Evolutionary conservation across 768 basidiomycete species (phyloP).

Genomic region (Termitomyces sp.): DNA sequence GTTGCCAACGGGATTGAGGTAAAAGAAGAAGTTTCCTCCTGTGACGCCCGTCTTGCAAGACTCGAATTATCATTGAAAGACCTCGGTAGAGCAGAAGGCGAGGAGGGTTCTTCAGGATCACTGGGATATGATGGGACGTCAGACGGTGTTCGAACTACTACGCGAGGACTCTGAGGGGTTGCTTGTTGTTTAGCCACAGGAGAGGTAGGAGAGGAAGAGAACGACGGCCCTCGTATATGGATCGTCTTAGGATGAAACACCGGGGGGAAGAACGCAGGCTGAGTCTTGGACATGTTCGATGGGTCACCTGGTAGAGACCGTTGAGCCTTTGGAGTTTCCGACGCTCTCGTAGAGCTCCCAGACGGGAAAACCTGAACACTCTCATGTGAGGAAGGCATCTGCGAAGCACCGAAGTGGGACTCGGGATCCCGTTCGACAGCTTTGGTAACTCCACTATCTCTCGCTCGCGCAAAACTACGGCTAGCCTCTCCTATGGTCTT

Average conservation of each 20-base stretch:
- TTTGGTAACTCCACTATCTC: conserved; percentile 22
- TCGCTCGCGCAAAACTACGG: conserved; percentile 22
- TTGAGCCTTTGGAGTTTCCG: conserved; percentile 1
- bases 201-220: conserved; percentile 1
- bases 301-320: neutral
- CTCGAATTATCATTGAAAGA: neutral
- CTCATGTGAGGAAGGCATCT: neutral
- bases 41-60: neutral
- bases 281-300: neutral
- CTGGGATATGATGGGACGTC: conserved; percentile 12
- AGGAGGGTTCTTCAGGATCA: conserved; percentile 2
- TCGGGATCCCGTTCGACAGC: conserved; percentile 14
- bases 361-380: neutral
- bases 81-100: neutral
- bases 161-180: conserved; percentile 12
- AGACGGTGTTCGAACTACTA: conserved; percentile 24
- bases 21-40: neutral
- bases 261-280: neutral
- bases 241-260: conserved; percentile 10
- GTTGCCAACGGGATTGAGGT: neutral
- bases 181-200: conserved; percentile 2
- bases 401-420: neutral
- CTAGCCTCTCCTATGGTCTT: conserved; percentile 34
- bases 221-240: conserved; percentile 10
- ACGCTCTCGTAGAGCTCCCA: conserved; percentile 7